Conservation (phyloP, 371 early-diverging fungal species). For the Gilbertella persicaria region DNA sequence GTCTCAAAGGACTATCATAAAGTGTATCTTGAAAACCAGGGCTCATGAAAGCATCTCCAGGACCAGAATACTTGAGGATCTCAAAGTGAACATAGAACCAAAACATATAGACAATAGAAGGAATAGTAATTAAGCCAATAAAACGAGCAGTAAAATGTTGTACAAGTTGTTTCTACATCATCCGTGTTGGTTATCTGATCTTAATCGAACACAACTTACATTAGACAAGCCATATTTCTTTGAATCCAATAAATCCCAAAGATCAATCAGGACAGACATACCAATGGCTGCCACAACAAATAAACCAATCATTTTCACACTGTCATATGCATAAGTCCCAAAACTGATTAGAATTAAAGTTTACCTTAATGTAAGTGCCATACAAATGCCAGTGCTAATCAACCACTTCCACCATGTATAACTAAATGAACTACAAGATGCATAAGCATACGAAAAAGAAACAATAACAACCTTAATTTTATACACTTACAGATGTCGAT, state of each 20-base stretch:
- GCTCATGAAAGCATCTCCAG: conserved; percentile 93
- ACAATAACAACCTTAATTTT: conserved; percentile 52
- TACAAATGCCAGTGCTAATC: conserved; percentile 64
- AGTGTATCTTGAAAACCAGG: conserved; percentile 75
- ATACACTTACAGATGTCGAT: conserved; percentile 34
- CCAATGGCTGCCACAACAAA: conserved; percentile 89
- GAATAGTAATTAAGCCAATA: conserved; percentile 80
- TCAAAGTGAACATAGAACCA: conserved; percentile 90
- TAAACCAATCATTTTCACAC: conserved; percentile 89
- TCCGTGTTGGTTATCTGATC: background rate
- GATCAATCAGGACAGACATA: conserved; percentile 79
- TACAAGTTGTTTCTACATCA: conserved; percentile 50
- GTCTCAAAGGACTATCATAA: conserved; percentile 1
- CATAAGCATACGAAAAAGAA: conserved; percentile 16
- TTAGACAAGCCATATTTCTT: conserved; percentile 54
- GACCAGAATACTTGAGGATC: conserved; percentile 72
- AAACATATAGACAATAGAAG: conserved; percentile 78
- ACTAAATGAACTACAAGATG: conserved; percentile 63
- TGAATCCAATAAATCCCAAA: conserved; percentile 83
- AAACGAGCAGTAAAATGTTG: conserved; percentile 70
- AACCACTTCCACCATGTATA: conserved; percentile 76
- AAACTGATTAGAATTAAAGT: no score
- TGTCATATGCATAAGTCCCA: background rate
- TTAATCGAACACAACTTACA: conserved; percentile 55
- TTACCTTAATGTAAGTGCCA: conserved; percentile 46